Evolutionary conservation across 306 rosid genomes (phyloP).

Genomic region (Abrus pulchellus): DNA sequence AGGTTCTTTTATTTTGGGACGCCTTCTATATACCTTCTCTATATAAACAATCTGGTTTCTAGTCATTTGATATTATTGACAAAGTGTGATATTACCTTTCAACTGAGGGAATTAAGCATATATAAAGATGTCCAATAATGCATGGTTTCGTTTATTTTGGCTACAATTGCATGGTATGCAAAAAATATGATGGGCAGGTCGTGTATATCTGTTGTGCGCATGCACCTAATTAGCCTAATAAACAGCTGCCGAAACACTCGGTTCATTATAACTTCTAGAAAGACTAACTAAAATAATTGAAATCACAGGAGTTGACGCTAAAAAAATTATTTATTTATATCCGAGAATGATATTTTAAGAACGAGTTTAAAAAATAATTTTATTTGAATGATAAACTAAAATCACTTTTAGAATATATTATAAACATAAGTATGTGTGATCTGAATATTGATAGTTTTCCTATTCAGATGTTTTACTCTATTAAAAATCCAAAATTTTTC

Average conservation of each 20-base stretch:
- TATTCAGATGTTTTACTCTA: not conserved
- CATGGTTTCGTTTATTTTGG: constrained; percentile 24
- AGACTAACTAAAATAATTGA: not conserved
- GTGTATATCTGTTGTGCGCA: constrained; percentile 6
- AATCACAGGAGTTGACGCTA: not conserved
- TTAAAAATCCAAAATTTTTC: not conserved
- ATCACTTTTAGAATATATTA: not conserved
- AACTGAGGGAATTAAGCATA: constrained; percentile 5
- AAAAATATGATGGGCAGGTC: constrained; percentile 18
- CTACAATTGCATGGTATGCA: constrained; percentile 2
- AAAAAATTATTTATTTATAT: not conserved
- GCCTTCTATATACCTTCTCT: constrained; percentile 39
- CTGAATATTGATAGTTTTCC: not conserved
- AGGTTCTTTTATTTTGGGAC: not conserved
- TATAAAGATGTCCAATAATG: constrained; percentile 13
- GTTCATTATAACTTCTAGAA: not conserved
- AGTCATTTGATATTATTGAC: constrained; percentile 31
- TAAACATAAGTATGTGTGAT: not conserved
- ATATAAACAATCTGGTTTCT: not conserved
- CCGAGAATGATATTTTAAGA: not conserved
- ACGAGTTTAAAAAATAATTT: not conserved
- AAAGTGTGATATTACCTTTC: constrained; percentile 36
- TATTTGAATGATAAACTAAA: not conserved
- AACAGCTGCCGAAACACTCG: not conserved
- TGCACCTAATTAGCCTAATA: constrained; percentile 24